Evolutionary conservation across 2,329 filamentous ascomycete species (phyloP).

Genomic region (Periconia sp.): DNA sequence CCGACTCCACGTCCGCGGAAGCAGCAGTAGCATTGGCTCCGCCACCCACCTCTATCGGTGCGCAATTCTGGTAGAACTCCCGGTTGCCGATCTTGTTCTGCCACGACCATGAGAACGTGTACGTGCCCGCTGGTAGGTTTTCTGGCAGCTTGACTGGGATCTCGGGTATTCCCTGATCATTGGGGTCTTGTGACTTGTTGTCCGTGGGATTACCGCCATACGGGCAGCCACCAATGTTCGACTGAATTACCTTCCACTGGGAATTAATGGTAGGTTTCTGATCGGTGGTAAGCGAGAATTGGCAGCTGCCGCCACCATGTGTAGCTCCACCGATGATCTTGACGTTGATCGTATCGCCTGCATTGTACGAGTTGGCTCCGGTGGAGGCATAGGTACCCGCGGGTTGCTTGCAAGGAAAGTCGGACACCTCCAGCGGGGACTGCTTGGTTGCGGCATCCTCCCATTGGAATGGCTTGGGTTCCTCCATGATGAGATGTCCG

Average conservation of each 20-base stretch:
- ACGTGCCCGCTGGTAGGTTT: slow-evolving; percentile 73
- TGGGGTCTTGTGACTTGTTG: slow-evolving; percentile 26
- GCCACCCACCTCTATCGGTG: slow-evolving; percentile 69
- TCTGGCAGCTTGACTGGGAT: slow-evolving; percentile 77
- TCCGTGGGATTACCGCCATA: slow-evolving; percentile 57
- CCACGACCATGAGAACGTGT: slow-evolving; percentile 91
- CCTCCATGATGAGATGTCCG: slow-evolving; percentile 78
- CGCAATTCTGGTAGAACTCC: slow-evolving; percentile 99
- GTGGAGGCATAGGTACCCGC: slow-evolving; percentile 60
- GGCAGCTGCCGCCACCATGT: slow-evolving; percentile 92
- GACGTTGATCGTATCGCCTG: slow-evolving; percentile 57
- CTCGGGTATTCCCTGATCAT: slow-evolving; percentile 61
- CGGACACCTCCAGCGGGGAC: slow-evolving; percentile 64
- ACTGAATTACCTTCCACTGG: slow-evolving; percentile 88
- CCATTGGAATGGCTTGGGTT: slow-evolving; percentile 68
- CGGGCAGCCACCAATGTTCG: slow-evolving; percentile 85
- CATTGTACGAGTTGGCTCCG: slow-evolving; percentile 60
- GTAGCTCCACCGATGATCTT: slow-evolving; percentile 60
- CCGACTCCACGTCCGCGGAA: slow-evolving; percentile 15
- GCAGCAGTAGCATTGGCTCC: slow-evolving; percentile 48
- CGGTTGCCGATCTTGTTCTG: slow-evolving; percentile 91
- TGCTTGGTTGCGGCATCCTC: slow-evolving; percentile 59
- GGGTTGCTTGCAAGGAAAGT: slow-evolving; percentile 84
- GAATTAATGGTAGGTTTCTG: slow-evolving; percentile 63
- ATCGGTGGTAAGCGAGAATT: slow-evolving; percentile 85